Conservation (phyloP, 176 grass and related monocot genomes). For the Eleusine indica region DNA sequence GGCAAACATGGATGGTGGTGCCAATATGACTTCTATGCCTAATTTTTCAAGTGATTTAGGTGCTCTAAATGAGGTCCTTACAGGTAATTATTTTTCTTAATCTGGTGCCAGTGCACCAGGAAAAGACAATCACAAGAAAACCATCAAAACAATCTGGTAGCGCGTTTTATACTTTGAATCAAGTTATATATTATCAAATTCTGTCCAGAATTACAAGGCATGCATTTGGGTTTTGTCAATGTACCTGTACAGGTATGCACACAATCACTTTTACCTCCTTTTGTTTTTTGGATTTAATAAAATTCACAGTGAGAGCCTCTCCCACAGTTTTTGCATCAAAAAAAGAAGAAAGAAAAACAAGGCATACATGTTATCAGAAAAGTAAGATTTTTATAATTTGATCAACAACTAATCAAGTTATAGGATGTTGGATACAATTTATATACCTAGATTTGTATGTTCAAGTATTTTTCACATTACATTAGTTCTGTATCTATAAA, state of each 20-base stretch:
- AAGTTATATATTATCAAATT: not conserved
- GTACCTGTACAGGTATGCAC: no score
- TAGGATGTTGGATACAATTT: not conserved
- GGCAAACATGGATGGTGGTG: no score
- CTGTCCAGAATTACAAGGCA: not conserved
- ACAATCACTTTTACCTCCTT: not conserved
- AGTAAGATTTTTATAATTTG: not conserved
- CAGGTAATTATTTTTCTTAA: no score
- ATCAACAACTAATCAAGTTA: not conserved
- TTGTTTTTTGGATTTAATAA: not conserved
- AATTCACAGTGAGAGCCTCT: not conserved
- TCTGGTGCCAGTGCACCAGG: no score
- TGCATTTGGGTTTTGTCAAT: not conserved
- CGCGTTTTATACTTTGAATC: not conserved
- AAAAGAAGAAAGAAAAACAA: not conserved
- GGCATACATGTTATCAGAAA: not conserved
- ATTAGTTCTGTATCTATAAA: not conserved
- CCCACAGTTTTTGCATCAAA: not conserved
- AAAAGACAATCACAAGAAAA: not conserved
- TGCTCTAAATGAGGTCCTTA: no score
- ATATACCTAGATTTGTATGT: not conserved
- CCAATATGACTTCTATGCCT: no score
- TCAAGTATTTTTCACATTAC: not conserved
- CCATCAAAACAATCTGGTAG: slow-evolving; percentile 15
- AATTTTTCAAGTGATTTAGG: no score